A percentile compares a stretch with the other conserved stretches of the same genome.
Evolutionary conservation across 2,329 filamentous ascomycete species (phyloP).

Genomic region (Berkeleyomyces rouxiae): DNA sequence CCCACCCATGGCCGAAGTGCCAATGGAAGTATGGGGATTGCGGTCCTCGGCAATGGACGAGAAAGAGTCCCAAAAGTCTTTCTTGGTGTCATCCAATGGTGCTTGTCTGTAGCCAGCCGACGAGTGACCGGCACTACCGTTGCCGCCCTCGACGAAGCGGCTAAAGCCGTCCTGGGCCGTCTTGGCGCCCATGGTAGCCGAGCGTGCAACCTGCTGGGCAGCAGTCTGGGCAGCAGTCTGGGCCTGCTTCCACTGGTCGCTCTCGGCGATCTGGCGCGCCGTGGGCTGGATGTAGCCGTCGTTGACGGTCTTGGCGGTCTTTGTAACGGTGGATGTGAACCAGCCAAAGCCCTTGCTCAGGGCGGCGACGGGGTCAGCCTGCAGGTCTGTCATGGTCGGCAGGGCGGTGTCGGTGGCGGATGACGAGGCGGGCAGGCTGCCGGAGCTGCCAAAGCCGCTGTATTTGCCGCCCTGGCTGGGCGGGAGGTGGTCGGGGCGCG

Average conservation of each 20-base stretch:
- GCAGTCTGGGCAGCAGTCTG: slow-evolving; percentile 32
- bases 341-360: slow-evolving; percentile 88
- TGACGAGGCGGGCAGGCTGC: slow-evolving; percentile 46
- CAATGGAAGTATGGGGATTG: slow-evolving; percentile 25
- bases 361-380: slow-evolving; percentile 77
- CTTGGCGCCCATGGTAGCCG: slow-evolving; percentile 52
- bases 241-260: slow-evolving; percentile 51
- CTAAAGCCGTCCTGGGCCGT: slow-evolving; percentile 65
- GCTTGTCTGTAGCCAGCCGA: slow-evolving; percentile 23
- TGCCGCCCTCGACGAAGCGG: slow-evolving; percentile 68
- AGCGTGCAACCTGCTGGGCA: slow-evolving; percentile 48
- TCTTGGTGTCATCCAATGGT: slow-evolving; percentile 46
- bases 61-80: slow-evolving; percentile 88
- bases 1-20: slow-evolving; percentile 37
- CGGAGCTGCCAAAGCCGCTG: slow-evolving; percentile 74
- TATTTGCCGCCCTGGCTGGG: slow-evolving; percentile 91
- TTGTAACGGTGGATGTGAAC: slow-evolving; percentile 75
- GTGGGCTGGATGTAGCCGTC: slow-evolving; percentile 85
- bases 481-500: slow-evolving; percentile 53
- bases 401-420: slow-evolving; percentile 26
- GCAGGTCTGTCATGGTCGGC: slow-evolving; percentile 70
- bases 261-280: slow-evolving; percentile 59
- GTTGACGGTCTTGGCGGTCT: slow-evolving; percentile 82
- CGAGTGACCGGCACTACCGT: slow-evolving; percentile 16
- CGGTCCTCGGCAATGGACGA: slow-evolving; percentile 48